These are phyloP conservation scores for Arachnomyces sp. DNA, from an alignment of 2,329 filamentous ascomycete genomes.

Conservation along the genomic window DNA sequence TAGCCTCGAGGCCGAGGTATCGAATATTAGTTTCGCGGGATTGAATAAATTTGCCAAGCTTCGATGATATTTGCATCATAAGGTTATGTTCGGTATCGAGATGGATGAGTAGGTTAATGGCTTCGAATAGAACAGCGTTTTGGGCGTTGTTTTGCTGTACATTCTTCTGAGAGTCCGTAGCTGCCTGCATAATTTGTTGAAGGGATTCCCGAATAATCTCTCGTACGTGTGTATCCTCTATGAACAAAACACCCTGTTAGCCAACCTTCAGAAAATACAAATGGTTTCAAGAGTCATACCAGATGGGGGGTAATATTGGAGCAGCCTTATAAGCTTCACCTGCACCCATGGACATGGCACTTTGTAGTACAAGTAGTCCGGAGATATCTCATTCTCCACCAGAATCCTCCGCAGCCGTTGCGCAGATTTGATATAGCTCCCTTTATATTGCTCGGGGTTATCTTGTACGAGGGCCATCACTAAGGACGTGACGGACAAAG, in stretches of 20 bases:
- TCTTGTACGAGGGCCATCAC: conserved; percentile 94
- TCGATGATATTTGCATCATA: conserved; percentile 91
- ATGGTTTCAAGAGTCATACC: conserved; percentile 44
- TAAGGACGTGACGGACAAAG: conserved; percentile 88
- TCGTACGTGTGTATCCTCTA: conserved; percentile 86
- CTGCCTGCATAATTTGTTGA: conserved; percentile 82
- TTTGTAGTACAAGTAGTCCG: conserved; percentile 97
- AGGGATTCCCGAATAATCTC: conserved; percentile 87
- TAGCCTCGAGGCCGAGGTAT: conserved; percentile 90
- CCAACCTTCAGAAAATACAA: conserved; percentile 8
- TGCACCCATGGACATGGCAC: conserved; percentile 99
- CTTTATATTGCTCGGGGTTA: conserved; percentile 87
- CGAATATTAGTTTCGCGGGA: conserved; percentile 95
- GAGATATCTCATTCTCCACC: conserved; percentile 79
- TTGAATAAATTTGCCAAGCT: conserved; percentile 90
- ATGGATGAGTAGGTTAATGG: conserved; percentile 97
- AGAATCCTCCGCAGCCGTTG: conserved; percentile 82
- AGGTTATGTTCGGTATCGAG: conserved; percentile 88
- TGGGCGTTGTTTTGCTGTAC: conserved; percentile 99
- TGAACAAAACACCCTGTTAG: conserved; percentile 6
- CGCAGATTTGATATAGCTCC: conserved; percentile 88
- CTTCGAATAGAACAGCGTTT: conserved; percentile 95
- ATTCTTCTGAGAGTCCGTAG: conserved; percentile 92
- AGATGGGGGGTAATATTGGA: conserved; percentile 95
- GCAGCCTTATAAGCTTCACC: conserved; percentile 80